Evolutionary conservation across 1,284 basidiomycete genomes (phyloP), one percentile per base, ranked within the genome.

Genomic region (Coriolopsis trogii): DNA sequence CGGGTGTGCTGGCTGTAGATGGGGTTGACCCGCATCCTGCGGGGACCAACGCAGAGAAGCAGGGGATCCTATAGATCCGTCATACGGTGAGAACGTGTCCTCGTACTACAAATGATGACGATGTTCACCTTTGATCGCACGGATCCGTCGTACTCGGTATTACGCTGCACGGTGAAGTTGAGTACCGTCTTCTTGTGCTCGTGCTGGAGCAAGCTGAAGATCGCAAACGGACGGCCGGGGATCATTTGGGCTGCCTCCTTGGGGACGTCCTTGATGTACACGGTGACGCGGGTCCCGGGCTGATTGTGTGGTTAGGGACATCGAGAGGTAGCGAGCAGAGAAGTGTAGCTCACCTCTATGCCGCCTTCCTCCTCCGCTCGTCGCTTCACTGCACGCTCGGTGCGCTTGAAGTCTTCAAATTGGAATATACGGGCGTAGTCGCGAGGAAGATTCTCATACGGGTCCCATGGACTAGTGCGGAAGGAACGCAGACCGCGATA

Each of bases 391-490:
- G 82, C 79, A 38, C 90, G 80, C 61, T 92, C 88, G 2, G 94
- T 98, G 21, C 89, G 82, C 65, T 85, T 89, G 73, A 90, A 98
- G 65, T 96, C 93, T 70, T 98, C 95, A 65, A 99, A 98, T 70
- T 96, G 93, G 74, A 98, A 99, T 61, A 98, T 96, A 37, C 90
- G 81, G 0, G 89, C 94, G 66, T 99, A 99, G 66, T 99, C 95
- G 46, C 87, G 72, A 4, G 96, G 97, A 16, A 99, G 77, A 63
- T 97, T 96, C 72, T 99, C 96, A 63, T 93, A 98, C 6, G 96
- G 87, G 69, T 99, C 96, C 96, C 96, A 99, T 18, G 91, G 91
- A 63, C 90, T 94, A 2, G 97, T 98, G 31, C 96, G 81, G 79
- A 99, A 92, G 12, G 91, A 94, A 48, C 88, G 87, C 70, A 99